Evolutionary conservation across 2,329 filamentous ascomycete genomes (phyloP).

Genomic region (Fusarium xyrophilum): DNA sequence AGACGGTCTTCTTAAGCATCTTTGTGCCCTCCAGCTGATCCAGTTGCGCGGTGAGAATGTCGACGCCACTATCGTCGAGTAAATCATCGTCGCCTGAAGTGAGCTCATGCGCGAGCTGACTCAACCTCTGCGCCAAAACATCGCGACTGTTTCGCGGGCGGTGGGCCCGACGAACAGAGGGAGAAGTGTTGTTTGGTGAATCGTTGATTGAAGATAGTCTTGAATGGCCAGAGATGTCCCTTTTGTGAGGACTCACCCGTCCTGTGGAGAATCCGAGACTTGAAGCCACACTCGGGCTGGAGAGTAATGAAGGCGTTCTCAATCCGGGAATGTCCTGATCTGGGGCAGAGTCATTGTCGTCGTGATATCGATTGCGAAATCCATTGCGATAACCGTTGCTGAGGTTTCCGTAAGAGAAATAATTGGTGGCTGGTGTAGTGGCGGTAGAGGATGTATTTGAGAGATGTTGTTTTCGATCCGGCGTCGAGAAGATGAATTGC

Average conservation of each 20-base stretch:
- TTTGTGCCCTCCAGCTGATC: conserved; percentile 44
- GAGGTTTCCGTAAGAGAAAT: conserved; percentile 31
- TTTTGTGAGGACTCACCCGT: conserved; percentile 44
- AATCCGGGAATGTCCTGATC: conserved; percentile 35
- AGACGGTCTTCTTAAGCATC: conserved; percentile 33
- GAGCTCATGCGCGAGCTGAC: conserved; percentile 50
- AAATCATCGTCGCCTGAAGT: conserved; percentile 44
- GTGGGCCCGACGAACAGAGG: conserved; percentile 29
- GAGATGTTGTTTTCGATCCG: conserved; percentile 36
- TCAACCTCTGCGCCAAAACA: conserved; percentile 53
- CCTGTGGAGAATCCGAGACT: conserved; percentile 45
- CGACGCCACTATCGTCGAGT: conserved; percentile 48
- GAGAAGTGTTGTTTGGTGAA: conserved; percentile 37
- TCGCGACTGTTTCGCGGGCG: conserved; percentile 40
- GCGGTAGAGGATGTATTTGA: conserved; percentile 26
- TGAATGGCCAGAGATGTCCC: conserved; percentile 39
- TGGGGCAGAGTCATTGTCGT: conserved; percentile 33
- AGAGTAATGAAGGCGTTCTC: conserved; percentile 43
- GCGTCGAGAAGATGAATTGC: conserved; percentile 38
- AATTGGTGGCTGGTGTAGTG: conserved; percentile 37
- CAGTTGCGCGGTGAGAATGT: conserved; percentile 49
- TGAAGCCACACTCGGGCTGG: conserved; percentile 46
- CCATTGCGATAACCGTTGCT: conserved; percentile 34
- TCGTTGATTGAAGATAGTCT: conserved; percentile 32
- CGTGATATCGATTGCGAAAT: conserved; percentile 38